Evolutionary conservation across 2,329 filamentous ascomycete genomes (phyloP), one percentile per base, ranked within the genome.

Genomic region (Aurifilum marmelostoma): DNA sequence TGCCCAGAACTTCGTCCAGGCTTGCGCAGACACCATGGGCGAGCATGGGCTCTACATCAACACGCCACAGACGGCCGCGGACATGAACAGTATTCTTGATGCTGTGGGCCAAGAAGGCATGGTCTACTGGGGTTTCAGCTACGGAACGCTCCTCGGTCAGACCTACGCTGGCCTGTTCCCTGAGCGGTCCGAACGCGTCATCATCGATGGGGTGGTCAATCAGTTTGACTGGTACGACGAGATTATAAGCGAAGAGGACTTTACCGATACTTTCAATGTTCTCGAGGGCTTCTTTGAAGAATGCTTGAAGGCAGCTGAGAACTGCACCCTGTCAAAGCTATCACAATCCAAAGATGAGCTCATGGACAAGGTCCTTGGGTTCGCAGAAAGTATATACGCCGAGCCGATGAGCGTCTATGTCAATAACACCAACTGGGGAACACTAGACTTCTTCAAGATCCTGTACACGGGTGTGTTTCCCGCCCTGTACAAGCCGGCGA

Each of bases 81-180:
- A 86, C 69, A 85, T 85, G 82, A 83, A 84, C 71, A 80, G 75
- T 16, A 84, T 85, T 37, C 75, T 85, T 1, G 80, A 84, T 63
- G 82, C 79, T 0, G 71, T 82, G 9, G 79, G 80, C 1, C 79
- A 82, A 69, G 24, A 72, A 29, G 75, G 77, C 14, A 76, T 82
- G 77, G 73, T 76, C 41, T 82, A 81, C 70, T 81, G 78, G 79
- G 80, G 80, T 1, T 79, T 81, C 68, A 81, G 78, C 66, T 80
- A 81, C 67, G 79, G 80, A 12, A 81, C 76, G 21, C 69, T 80
- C 7, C 73, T 82, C 0, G 80, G 80, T 9, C 79, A 81, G 69
- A 82, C 80, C 1, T 81, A 80, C 65, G 80, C 79, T 2, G 75
- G 74, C 1, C 66, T 82, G 47, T 81, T 77, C 66, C 80, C 79